Base-by-base conservation (phyloP, 208 protist genomes). In the Trypanosoma cruzi region DNA sequence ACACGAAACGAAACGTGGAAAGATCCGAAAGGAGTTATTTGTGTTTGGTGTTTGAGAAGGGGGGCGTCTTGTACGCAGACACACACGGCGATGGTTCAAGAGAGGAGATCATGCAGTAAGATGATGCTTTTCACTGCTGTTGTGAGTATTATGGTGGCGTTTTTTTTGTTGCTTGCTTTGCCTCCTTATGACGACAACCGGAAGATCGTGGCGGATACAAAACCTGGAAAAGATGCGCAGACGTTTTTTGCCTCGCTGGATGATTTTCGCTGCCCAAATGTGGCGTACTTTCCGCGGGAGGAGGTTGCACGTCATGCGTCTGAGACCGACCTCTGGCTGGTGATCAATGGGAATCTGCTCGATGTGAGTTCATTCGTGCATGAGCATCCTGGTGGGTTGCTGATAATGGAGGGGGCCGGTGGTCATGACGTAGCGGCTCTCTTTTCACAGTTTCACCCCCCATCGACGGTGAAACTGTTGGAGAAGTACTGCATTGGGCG, bases 261-360 rank as follows among this genome's bases (percentile, higher is more conserved):
- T 22, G 67, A 65, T 40, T 88, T 89, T 29, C 62, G 42, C 1
- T 94, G 85, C 57, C 88, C 88, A 7, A 72, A 79, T 54, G 26
- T 22, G 54, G 73, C 55, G 28, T 65, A 73, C 22, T 88, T 79
- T 75, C 84, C 81, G 2, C n/a, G 40, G 18, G 73, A 81, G 18
- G 87, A 93, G 31, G 58, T 95, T 36, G 77, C 78, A 6, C 42
- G 10, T 42, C 90, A 94, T 62, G 44, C 24, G 7, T 81, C 66
- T 0, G 56, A 34, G 0, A 60, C 79, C 20, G 86, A 93, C 58
- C 62, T 92, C 44, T 96, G 84, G 84, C 60, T 96, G 22, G 80
- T 91, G 13, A 76, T 96, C 13, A 76, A 92, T 42, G 77, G 75
- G 13, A 91, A 90, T 67, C 88, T 94, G 53, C 66, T 93, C 24